A percentile compares a stretch with the other conserved stretches of the same genome.
Evolutionary conservation across 2,329 filamentous ascomycete species (phyloP).

Genomic region (Verticillium zaregamsianum): DNA sequence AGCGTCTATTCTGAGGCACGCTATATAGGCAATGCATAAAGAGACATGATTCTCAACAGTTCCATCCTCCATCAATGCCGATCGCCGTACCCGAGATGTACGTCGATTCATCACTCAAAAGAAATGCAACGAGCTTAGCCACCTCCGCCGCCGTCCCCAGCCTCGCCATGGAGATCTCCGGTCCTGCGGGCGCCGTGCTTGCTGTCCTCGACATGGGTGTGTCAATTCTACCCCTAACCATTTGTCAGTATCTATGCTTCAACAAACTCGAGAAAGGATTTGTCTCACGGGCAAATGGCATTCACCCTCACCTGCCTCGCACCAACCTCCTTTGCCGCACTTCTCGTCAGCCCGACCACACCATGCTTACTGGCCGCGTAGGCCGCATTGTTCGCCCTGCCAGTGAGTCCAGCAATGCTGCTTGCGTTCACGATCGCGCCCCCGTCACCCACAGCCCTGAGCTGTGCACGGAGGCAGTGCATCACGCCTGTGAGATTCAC

Average conservation of each 20-base stretch:
- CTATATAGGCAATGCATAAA: neutral
- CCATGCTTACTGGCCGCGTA: slow-evolving; percentile 26
- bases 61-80: slow-evolving; percentile 22
- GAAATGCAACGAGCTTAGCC: slow-evolving; percentile 20
- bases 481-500: slow-evolving; percentile 24
- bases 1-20: slow-evolving; percentile 7
- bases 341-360: slow-evolving; percentile 23
- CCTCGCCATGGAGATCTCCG: slow-evolving; percentile 15
- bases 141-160: slow-evolving; percentile 20
- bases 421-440: slow-evolving; percentile 44
- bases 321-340: slow-evolving; percentile 25
- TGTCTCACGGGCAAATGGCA: slow-evolving; percentile 22
- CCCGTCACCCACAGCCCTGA: slow-evolving; percentile 27
- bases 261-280: neutral
- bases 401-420: slow-evolving; percentile 35
- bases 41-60: slow-evolving; percentile 13
- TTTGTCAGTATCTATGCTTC: neutral
- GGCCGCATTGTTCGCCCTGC: slow-evolving; percentile 23
- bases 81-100: slow-evolving; percentile 20
- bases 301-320: slow-evolving; percentile 20
- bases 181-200: slow-evolving; percentile 7
- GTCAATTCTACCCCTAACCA: slow-evolving; percentile 19
- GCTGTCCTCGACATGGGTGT: slow-evolving; percentile 22
- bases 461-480: slow-evolving; percentile 22
- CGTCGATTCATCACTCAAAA: slow-evolving; percentile 21